Percentiles rank a stretch among this genome's conserved stretches.
Conservation (phyloP, 805 yeast species). For the Metschnikowia santaceciliae region DNA sequence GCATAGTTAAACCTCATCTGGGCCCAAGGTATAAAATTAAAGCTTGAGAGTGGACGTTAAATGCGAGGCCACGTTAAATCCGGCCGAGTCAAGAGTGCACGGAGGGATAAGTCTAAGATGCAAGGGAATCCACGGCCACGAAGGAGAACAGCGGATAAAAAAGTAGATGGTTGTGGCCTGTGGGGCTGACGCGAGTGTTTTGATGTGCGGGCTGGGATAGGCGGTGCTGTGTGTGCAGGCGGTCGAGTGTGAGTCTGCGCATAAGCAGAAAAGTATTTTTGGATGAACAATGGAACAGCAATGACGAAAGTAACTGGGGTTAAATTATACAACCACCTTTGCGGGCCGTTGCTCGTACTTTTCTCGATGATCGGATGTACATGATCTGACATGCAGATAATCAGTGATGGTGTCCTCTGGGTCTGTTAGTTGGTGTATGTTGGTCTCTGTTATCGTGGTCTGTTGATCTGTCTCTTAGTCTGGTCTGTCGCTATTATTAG, state of each 20-base stretch:
- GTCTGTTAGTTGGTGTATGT: no score
- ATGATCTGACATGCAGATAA: no score
- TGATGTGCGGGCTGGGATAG: neutral
- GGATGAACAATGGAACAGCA: neutral
- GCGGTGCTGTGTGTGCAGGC: constrained; percentile 3
- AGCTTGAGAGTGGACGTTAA: neutral
- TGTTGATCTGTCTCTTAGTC: no score
- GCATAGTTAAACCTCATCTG: neutral
- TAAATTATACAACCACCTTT: no score
- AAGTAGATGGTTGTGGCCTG: neutral
- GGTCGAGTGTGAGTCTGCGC: neutral
- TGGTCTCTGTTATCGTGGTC: no score
- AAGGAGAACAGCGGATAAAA: neutral
- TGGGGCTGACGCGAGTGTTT: constrained; percentile 3
- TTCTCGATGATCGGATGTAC: no score
- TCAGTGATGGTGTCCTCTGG: no score
- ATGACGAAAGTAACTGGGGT: no score
- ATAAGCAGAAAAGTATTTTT: neutral
- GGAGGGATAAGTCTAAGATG: neutral
- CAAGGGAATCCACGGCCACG: neutral
- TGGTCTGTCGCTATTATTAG: no score
- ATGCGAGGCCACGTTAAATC: no score
- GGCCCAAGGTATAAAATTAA: neutral
- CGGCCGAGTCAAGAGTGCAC: neutral
- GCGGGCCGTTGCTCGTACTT: no score